phyloP scores from a whole-genome alignment of 2,329 filamentous ascomycete species.

The Neopestalotiopsis clavispora region DNA sequence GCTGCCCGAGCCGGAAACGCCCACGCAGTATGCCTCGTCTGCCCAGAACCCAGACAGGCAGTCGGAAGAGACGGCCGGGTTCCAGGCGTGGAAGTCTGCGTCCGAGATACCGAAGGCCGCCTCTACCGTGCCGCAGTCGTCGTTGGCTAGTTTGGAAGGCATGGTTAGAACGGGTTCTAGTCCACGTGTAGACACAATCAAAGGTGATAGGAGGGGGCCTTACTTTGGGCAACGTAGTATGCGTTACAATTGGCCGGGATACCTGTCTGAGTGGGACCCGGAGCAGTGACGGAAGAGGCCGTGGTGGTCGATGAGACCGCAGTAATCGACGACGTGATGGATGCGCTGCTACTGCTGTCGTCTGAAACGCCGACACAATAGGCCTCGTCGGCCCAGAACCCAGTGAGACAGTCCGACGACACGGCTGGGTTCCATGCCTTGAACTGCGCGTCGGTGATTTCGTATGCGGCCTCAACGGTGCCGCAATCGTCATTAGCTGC shows the following conservation, averaged over 20 bases:
- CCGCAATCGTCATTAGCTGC: not conserved
- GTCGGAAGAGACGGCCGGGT: constrained; percentile 7
- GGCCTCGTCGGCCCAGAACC: not conserved
- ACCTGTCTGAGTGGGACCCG: not conserved
- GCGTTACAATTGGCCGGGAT: not conserved
- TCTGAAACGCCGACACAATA: constrained; percentile 3
- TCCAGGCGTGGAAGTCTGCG: constrained; percentile 13
- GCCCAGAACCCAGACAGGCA: constrained; percentile 2
- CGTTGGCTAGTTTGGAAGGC: not conserved
- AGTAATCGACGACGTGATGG: no score
- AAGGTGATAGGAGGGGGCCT: not conserved
- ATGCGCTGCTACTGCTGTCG: no score
- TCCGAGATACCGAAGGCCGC: not conserved
- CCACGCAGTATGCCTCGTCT: constrained; percentile 4
- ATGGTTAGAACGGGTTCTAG: no score
- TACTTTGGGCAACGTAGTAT: not conserved
- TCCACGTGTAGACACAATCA: not conserved
- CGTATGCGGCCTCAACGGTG: not conserved
- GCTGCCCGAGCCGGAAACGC: not conserved
- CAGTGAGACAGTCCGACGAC: not conserved
- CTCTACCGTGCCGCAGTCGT: not conserved
- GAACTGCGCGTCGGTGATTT: not conserved
- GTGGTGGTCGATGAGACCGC: no score
- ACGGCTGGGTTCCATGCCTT: constrained; percentile 4
- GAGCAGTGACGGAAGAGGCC: no score